Percentiles rank a stretch among this genome's conserved stretches.
Evolutionary conservation across 345 rosid species (phyloP).

Genomic region (Mangifera indica): DNA sequence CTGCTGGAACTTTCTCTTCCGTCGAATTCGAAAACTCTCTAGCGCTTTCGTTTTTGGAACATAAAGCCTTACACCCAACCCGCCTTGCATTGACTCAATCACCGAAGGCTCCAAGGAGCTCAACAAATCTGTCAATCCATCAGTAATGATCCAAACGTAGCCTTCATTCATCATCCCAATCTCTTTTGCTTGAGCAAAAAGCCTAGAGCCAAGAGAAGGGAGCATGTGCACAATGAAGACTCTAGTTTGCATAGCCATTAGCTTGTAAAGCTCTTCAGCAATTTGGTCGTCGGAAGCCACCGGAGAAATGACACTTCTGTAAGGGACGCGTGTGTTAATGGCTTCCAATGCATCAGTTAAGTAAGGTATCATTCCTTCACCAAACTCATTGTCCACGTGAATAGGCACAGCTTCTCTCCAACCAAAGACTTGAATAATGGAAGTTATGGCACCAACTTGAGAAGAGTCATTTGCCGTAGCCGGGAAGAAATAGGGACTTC

Average conservation of each 20-base stretch:
- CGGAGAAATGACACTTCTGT: too few relatives aligned
- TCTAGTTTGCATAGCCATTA: too few relatives aligned
- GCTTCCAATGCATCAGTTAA: too few relatives aligned
- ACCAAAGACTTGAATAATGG: constrained; percentile 41
- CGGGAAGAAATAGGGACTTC: constrained; percentile 51
- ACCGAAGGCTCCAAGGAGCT: background rate
- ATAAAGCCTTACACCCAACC: constrained; percentile 36
- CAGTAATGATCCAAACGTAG: constrained; percentile 49
- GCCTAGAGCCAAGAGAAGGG: too few relatives aligned
- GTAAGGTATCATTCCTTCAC: too few relatives aligned
- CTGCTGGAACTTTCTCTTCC: constrained; percentile 30
- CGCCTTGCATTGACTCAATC: constrained; percentile 44
- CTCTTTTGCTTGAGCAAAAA: constrained; percentile 46
- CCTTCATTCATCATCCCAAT: constrained; percentile 52
- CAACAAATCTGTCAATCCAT: constrained; percentile 28
- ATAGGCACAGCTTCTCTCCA: constrained; percentile 59
- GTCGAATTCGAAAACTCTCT: constrained; percentile 24
- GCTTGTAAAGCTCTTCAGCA: too few relatives aligned
- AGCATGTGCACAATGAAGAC: too few relatives aligned
- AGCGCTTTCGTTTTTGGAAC: constrained; percentile 28
- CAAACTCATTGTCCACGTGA: too few relatives aligned
- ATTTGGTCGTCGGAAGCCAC: too few relatives aligned
- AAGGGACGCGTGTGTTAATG: too few relatives aligned
- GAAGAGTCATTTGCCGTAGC: constrained; percentile 38
- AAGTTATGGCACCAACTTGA: constrained; percentile 42